Percentiles rank a stretch among this genome's conserved stretches.
These are phyloP conservation scores for Penicillium sp. DNA, from an alignment of 2,329 filamentous ascomycete species.

Conservation along the genomic window DNA sequence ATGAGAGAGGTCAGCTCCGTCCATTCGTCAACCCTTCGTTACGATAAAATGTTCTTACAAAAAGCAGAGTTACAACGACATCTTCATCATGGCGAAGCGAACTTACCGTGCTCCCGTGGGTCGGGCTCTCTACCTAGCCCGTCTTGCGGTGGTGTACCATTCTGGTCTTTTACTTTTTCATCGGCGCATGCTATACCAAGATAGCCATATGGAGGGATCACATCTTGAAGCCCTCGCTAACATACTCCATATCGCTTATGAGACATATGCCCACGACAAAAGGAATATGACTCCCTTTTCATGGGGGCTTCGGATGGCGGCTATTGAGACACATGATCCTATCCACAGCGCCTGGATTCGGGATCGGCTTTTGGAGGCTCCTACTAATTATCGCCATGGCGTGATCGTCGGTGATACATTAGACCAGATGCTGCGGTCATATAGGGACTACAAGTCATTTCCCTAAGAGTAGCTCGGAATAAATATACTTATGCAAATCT, in stretches of 20 bases:
- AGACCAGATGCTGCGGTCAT: too few relatives aligned
- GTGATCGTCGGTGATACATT: not conserved
- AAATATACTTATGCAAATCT: too few relatives aligned
- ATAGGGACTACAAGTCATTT: too few relatives aligned
- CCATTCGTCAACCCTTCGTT: not conserved
- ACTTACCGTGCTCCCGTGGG: conserved; percentile 1
- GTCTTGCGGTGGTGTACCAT: not conserved
- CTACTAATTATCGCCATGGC: conserved; percentile 1
- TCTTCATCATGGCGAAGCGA: conserved; percentile 2
- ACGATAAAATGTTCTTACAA: not conserved
- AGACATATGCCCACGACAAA: conserved; percentile 1
- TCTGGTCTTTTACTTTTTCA: not conserved
- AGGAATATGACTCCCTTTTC: not conserved
- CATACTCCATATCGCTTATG: conserved; percentile 2
- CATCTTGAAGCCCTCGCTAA: not conserved
- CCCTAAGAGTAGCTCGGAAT: too few relatives aligned
- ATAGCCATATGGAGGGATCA: not conserved
- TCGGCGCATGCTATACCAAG: conserved; percentile 2
- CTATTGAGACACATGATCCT: conserved; percentile 2
- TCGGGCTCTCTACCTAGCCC: not conserved
- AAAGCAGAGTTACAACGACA: conserved; percentile 3
- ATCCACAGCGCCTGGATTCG: not conserved
- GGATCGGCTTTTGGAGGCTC: conserved; percentile 1
- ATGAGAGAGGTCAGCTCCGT: too few relatives aligned
- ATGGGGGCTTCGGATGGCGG: not conserved